Evolutionary conservation across 345 rosid genomes (phyloP).

Genomic region (Euphorbia lathyris): DNA sequence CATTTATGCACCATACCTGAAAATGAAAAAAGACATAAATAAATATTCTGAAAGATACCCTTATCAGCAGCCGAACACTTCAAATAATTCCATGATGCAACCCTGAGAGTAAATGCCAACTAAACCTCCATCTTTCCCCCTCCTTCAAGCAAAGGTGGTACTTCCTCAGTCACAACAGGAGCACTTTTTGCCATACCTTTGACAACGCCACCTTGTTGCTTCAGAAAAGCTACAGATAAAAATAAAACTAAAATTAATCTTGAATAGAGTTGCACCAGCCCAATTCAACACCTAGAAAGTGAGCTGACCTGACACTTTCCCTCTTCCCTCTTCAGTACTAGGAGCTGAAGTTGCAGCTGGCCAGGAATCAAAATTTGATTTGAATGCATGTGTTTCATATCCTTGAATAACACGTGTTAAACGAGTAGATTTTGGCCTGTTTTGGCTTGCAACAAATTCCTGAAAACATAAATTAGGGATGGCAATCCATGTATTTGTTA

Average conservation of each 20-base stretch:
- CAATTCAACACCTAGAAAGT: slow-evolving; percentile 12
- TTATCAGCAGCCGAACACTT: slow-evolving; percentile 9
- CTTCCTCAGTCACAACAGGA: slow-evolving; percentile 80
- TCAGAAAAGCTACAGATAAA: slow-evolving; percentile 64
- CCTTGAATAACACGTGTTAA: slow-evolving; percentile 86
- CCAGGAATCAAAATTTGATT: slow-evolving; percentile 93
- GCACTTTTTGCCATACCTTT: slow-evolving; percentile 72
- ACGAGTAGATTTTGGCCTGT: slow-evolving; percentile 81
- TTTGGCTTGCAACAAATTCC: slow-evolving; percentile 74
- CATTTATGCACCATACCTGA: slow-evolving; percentile 91
- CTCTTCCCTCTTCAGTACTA: slow-evolving; percentile 93
- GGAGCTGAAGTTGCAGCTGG: slow-evolving; percentile 79
- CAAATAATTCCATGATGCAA: slow-evolving; percentile 7
- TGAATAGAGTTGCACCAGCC: slow-evolving; percentile 6
- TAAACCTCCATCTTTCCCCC: slow-evolving; percentile 96
- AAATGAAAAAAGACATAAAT: slow-evolving; percentile 17
- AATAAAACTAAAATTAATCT: slow-evolving; percentile 23
- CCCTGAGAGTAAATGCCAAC: slow-evolving; percentile 22
- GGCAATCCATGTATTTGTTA: slow-evolving; percentile 20
- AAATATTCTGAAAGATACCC: not conserved
- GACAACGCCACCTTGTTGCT: slow-evolving; percentile 91
- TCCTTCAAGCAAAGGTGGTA: slow-evolving; percentile 92
- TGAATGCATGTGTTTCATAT: slow-evolving; percentile 86
- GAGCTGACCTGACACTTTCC: slow-evolving; percentile 93
- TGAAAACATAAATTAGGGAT: slow-evolving; percentile 37